Evolutionary conservation across 352 stramenopile genomes (phyloP).

Genomic region (Globisporangium lucens): DNA sequence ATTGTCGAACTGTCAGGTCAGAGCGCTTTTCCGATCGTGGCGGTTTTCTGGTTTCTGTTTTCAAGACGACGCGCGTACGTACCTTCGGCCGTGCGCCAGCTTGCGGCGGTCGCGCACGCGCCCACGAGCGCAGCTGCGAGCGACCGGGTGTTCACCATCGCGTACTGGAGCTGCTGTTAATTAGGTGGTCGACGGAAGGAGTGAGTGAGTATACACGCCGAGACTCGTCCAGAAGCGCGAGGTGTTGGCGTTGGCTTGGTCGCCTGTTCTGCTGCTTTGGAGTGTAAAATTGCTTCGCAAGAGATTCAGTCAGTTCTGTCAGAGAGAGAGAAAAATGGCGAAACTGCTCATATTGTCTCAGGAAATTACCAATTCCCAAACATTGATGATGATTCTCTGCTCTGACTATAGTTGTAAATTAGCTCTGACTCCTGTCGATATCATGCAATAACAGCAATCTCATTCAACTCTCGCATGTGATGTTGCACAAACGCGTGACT

Average conservation of each 20-base stretch:
- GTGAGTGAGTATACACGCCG: background rate
- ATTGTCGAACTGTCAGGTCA: background rate
- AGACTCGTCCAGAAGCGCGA: background rate
- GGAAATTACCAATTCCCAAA: too few species aligned
- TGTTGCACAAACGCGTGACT: background rate
- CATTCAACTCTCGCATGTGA: background rate
- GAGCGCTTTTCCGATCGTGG: background rate
- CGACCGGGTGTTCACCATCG: slow-evolving; percentile 4
- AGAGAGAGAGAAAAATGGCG: too few species aligned
- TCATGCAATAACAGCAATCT: background rate
- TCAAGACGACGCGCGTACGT: background rate
- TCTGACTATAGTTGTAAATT: background rate
- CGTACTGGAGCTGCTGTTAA: background rate
- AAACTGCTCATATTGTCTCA: too few species aligned
- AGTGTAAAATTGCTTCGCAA: background rate
- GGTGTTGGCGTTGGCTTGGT: background rate
- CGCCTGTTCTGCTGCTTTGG: background rate
- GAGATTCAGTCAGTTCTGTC: slow-evolving; percentile 3
- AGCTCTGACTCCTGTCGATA: background rate
- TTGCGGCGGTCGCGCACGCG: background rate
- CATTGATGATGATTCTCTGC: background rate
- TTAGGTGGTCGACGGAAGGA: background rate
- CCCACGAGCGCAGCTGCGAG: slow-evolving; percentile 5
- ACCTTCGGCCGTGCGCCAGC: slow-evolving; percentile 14
- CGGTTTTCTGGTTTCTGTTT: background rate